Evolutionary conservation across 2,329 filamentous ascomycete genomes (phyloP).

Genomic region (Colletotrichum sp.): DNA sequence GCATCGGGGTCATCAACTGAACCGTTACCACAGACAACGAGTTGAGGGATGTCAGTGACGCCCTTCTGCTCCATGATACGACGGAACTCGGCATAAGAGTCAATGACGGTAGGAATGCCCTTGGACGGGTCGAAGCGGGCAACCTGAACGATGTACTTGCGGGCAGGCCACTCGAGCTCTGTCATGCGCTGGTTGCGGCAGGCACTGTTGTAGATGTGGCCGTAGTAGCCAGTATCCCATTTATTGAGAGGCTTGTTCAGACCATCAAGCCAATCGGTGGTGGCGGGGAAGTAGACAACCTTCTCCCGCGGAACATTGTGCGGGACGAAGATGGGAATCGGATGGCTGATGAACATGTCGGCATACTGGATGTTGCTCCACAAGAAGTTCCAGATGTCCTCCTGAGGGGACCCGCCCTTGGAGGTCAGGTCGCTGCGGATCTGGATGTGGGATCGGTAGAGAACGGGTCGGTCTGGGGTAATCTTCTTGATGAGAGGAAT

Average conservation of each 20-base stretch:
- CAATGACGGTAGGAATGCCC: slow-evolving; percentile 79
- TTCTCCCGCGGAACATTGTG: slow-evolving; percentile 67
- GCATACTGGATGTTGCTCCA: slow-evolving; percentile 74
- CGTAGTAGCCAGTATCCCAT: slow-evolving; percentile 77
- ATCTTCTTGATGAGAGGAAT: slow-evolving; percentile 76
- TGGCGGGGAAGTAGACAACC: slow-evolving; percentile 79
- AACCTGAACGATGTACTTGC: slow-evolving; percentile 79
- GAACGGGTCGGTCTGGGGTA: slow-evolving; percentile 76
- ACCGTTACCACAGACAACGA: slow-evolving; percentile 79
- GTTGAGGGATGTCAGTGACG: slow-evolving; percentile 65
- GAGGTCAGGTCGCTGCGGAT: slow-evolving; percentile 76
- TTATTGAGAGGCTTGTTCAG: slow-evolving; percentile 76
- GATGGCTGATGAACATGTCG: slow-evolving; percentile 84
- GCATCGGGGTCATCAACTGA: slow-evolving; percentile 84
- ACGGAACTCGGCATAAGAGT: slow-evolving; percentile 77
- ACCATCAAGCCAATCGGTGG: slow-evolving; percentile 85
- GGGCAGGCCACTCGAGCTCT: slow-evolving; percentile 61
- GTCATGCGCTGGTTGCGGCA: slow-evolving; percentile 66
- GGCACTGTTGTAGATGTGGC: slow-evolving; percentile 72
- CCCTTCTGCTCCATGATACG: slow-evolving; percentile 60
- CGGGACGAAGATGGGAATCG: slow-evolving; percentile 78
- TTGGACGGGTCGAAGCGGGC: slow-evolving; percentile 86
- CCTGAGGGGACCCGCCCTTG: slow-evolving; percentile 67
- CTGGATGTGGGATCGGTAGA: slow-evolving; percentile 86
- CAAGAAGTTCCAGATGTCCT: slow-evolving; percentile 76